These are phyloP conservation scores for Tulasnella sp. DNA, from an alignment of 768 basidiomycete species.

Conservation along the genomic window DNA sequence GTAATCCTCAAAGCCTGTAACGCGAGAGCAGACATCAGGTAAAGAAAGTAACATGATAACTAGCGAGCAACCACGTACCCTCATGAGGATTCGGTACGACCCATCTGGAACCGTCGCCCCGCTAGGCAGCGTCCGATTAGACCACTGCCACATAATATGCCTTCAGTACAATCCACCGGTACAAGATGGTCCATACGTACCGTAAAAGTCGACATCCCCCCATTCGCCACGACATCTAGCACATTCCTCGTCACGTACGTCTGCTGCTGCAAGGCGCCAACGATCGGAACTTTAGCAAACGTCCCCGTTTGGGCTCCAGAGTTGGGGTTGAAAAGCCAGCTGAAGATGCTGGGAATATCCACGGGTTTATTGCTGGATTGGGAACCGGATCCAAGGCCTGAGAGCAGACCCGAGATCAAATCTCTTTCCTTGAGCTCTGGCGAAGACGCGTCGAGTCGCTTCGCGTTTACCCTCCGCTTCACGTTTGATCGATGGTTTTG, in stretches of 20 bases:
- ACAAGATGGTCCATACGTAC: not conserved
- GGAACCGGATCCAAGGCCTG: not conserved
- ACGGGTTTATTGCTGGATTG: not conserved
- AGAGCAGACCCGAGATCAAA: not conserved
- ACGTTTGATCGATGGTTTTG: not conserved
- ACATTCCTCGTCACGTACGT: not conserved
- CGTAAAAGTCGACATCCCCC: not conserved
- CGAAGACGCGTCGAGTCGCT: not conserved
- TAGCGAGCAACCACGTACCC: not conserved
- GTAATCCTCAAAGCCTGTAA: slow-evolving; percentile 31
- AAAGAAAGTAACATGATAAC: not conserved
- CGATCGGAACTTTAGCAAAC: slow-evolving; percentile 7
- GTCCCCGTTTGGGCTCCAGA: not conserved
- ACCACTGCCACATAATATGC: not conserved
- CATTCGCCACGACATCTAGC: not conserved
- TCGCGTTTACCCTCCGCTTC: not conserved
- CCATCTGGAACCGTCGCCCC: slow-evolving; percentile 6
- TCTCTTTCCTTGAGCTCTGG: not conserved
- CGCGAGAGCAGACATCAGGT: not conserved
- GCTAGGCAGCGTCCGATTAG: not conserved
- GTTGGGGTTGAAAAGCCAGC: not conserved
- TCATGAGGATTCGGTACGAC: slow-evolving; percentile 10
- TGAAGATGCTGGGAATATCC: not conserved
- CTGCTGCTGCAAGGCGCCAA: not conserved
- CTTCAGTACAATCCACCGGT: not conserved